phyloP scores from a whole-genome alignment of 2,329 filamentous ascomycete species.

The Talaromyces atroroseus region DNA sequence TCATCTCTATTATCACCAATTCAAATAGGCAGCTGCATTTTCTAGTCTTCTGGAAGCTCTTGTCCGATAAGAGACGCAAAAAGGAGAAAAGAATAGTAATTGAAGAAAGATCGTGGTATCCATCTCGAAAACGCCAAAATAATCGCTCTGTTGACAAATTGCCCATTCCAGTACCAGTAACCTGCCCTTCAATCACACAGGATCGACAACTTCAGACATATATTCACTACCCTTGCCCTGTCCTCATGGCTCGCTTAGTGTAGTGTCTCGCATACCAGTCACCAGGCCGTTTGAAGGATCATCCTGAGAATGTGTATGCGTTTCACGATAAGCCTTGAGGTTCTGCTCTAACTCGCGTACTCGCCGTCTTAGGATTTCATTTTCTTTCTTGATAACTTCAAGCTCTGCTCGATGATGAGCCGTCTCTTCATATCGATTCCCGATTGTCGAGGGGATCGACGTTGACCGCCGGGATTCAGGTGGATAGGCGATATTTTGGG shows the following conservation, averaged over 20 bases:
- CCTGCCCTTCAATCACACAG: neutral
- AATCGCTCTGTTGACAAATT: neutral
- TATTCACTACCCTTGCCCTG: slow-evolving; percentile 1
- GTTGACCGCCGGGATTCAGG: slow-evolving; percentile 26
- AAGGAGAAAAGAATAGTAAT: neutral
- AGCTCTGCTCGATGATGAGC: slow-evolving; percentile 39
- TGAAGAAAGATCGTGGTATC: slow-evolving; percentile 1
- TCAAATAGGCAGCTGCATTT: neutral
- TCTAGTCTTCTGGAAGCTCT: neutral
- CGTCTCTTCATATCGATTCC: slow-evolving; percentile 37
- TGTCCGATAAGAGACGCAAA: neutral
- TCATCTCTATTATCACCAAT: neutral
- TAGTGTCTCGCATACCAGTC: slow-evolving; percentile 13
- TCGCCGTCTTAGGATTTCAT: slow-evolving; percentile 40
- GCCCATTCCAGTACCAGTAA: neutral
- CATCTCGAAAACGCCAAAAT: neutral
- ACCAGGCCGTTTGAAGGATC: slow-evolving; percentile 13
- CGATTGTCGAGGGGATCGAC: slow-evolving; percentile 19
- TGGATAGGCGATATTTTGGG: slow-evolving; percentile 15
- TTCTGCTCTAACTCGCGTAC: slow-evolving; percentile 41
- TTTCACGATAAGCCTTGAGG: slow-evolving; percentile 27
- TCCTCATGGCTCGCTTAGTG: slow-evolving; percentile 15
- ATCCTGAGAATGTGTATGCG: slow-evolving; percentile 8
- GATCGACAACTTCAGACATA: slow-evolving; percentile 1
- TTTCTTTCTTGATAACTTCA: slow-evolving; percentile 42